Conservation (phyloP, 2,329 filamentous ascomycete species). For the Sclerotiophoma versabilis region DNA sequence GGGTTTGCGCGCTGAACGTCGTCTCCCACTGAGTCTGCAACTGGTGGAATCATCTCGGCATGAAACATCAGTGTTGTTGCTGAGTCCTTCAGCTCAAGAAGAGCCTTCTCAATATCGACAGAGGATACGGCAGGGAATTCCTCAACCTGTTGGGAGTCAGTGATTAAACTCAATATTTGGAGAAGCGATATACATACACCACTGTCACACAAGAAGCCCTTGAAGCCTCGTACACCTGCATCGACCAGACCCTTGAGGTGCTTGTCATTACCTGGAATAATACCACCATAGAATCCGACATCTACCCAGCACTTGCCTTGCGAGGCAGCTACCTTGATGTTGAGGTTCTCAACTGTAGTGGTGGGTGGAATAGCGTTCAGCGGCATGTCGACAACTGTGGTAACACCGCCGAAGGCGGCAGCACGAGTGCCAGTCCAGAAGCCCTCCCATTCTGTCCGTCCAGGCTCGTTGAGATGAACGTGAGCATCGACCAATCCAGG, state of each 20-base stretch:
- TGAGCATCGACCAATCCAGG: slow-evolving; percentile 96
- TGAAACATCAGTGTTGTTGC: slow-evolving; percentile 98
- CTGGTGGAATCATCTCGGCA: slow-evolving; percentile 95
- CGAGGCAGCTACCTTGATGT: slow-evolving; percentile 85
- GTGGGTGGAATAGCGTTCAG: slow-evolving; percentile 96
- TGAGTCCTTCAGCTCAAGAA: slow-evolving; percentile 78
- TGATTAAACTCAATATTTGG: neutral
- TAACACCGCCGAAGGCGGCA: slow-evolving; percentile 93
- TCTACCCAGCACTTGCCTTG: slow-evolving; percentile 95
- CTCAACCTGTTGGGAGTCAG: slow-evolving; percentile 68
- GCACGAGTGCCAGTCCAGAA: slow-evolving; percentile 95
- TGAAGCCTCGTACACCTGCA: slow-evolving; percentile 91
- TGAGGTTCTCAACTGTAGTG: slow-evolving; percentile 81
- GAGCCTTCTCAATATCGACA: slow-evolving; percentile 78
- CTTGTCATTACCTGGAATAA: slow-evolving; percentile 85
- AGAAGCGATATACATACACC: slow-evolving; percentile 71
- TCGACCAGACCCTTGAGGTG: slow-evolving; percentile 82
- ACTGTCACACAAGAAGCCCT: slow-evolving; percentile 96
- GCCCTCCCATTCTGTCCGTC: slow-evolving; percentile 97
- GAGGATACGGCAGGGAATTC: slow-evolving; percentile 94
- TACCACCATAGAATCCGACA: slow-evolving; percentile 96
- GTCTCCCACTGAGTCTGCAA: slow-evolving; percentile 79
- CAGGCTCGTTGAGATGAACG: slow-evolving; percentile 96
- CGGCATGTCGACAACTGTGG: slow-evolving; percentile 97
- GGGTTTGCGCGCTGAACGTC: slow-evolving; percentile 73